These are phyloP conservation scores for Rhizomucor miehei DNA, from an alignment of 371 early-diverging fungal genomes.

Conservation along the genomic window DNA sequence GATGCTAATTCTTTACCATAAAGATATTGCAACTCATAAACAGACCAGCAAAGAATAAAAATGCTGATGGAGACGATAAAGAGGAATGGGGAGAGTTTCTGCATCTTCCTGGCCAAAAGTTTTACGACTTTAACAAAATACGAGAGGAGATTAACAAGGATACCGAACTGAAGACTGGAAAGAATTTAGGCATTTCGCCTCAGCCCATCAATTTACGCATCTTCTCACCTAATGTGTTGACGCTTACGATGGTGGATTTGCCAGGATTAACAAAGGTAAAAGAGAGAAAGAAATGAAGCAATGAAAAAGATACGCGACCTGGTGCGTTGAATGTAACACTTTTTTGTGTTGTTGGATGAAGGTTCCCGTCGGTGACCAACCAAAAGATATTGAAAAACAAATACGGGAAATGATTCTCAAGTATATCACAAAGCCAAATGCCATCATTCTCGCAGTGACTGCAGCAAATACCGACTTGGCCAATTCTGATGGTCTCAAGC, in stretches of 20 bases:
- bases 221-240: constrained; percentile 94
- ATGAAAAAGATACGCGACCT: too few relatives aligned
- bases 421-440: constrained; percentile 93
- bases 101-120: constrained; percentile 92
- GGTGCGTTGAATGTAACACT: too few relatives aligned
- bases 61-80: constrained; percentile 49
- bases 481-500: constrained; percentile 97
- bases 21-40: constrained; percentile 96
- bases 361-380: constrained; percentile 98
- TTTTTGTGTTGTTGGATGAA: too few relatives aligned
- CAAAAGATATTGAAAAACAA: constrained; percentile 97
- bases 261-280: constrained; percentile 95
- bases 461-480: constrained; percentile 98
- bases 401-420: constrained; percentile 96
- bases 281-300: too few relatives aligned
- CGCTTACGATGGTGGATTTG: constrained; percentile 97
- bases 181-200: constrained; percentile 85
- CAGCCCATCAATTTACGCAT: constrained; percentile 95
- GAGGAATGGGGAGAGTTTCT: constrained; percentile 98
- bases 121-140: constrained; percentile 91
- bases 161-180: constrained; percentile 92
- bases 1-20: background rate
- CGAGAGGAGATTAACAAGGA: constrained; percentile 91
- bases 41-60: constrained; percentile 54
- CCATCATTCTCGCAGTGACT: constrained; percentile 98